A percentile compares a stretch with the other conserved stretches of the same genome.
Conservation (phyloP, 371 early-diverging fungal species). For the Chytridiales sp. region DNA sequence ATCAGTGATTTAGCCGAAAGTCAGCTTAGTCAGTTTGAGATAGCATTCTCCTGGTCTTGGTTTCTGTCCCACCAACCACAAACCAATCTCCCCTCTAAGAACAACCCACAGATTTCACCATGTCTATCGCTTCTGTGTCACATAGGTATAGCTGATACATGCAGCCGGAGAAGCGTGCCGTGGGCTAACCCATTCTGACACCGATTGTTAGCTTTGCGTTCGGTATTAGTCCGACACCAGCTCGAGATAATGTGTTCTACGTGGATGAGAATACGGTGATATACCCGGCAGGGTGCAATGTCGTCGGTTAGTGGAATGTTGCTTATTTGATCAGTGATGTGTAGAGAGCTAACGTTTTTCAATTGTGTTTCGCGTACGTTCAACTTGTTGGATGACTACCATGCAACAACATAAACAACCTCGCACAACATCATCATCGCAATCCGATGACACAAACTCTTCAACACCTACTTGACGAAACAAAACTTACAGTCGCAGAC, state of each 20-base stretch:
- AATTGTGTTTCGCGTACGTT: not conserved
- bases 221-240: slow-evolving; percentile 37
- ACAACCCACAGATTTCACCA: no score
- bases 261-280: slow-evolving; percentile 53
- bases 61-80: no score
- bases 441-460: slow-evolving; percentile 2
- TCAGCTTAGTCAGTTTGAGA: no score
- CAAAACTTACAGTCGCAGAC: slow-evolving; percentile 36
- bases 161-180: not conserved
- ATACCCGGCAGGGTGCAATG: slow-evolving; percentile 52
- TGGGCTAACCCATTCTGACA: not conserved
- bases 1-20: no score
- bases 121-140: slow-evolving; percentile 23
- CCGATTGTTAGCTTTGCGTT: slow-evolving; percentile 37
- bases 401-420: not conserved
- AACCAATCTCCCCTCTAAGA: no score
- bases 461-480: not conserved
- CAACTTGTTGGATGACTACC: not conserved
- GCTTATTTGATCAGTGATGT: not conserved
- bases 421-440: slow-evolving; percentile 4
- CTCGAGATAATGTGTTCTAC: slow-evolving; percentile 44
- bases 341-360: no score
- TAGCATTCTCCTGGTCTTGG: no score
- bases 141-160: slow-evolving; percentile 1
- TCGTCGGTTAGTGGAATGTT: slow-evolving; percentile 33